phyloP scores from a whole-genome alignment of 2,329 filamentous ascomycete genomes.

The Cladophialophora chaetospira region DNA sequence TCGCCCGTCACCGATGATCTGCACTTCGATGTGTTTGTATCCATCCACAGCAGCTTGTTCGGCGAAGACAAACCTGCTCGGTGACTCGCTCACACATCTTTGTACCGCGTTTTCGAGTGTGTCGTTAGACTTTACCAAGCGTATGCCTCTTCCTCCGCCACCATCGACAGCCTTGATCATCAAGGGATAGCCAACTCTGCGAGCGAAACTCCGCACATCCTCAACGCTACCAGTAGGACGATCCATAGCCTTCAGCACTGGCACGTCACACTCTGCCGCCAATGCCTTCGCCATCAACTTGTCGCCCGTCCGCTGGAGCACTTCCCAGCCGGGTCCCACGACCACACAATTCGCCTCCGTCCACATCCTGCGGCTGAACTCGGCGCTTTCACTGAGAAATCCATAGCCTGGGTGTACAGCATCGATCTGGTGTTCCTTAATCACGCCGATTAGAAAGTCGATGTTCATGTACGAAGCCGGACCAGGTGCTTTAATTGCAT shows the following conservation, averaged over 20 bases:
- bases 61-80: slow-evolving; percentile 59
- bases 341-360: slow-evolving; percentile 52
- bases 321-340: slow-evolving; percentile 60
- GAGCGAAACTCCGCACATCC: slow-evolving; percentile 61
- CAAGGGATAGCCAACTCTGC: slow-evolving; percentile 53
- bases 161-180: slow-evolving; percentile 68
- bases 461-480: slow-evolving; percentile 58
- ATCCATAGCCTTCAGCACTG: slow-evolving; percentile 53
- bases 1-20: slow-evolving; percentile 59
- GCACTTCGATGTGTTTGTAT: slow-evolving; percentile 63
- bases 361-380: slow-evolving; percentile 52
- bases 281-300: slow-evolving; percentile 57
- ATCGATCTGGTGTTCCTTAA: slow-evolving; percentile 54
- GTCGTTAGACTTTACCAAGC: slow-evolving; percentile 50
- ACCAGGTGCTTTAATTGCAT: slow-evolving; percentile 53
- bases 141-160: slow-evolving; percentile 63
- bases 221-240: slow-evolving; percentile 47
- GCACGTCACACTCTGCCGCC: slow-evolving; percentile 55
- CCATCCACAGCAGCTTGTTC: slow-evolving; percentile 65
- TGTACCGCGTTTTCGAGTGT: slow-evolving; percentile 52
- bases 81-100: slow-evolving; percentile 60
- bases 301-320: slow-evolving; percentile 58
- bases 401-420: slow-evolving; percentile 63
- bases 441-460: slow-evolving; percentile 28
- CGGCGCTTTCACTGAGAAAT: slow-evolving; percentile 61